Conservation (phyloP, 2,329 filamentous ascomycete species). For the Diplodia intermedia region DNA sequence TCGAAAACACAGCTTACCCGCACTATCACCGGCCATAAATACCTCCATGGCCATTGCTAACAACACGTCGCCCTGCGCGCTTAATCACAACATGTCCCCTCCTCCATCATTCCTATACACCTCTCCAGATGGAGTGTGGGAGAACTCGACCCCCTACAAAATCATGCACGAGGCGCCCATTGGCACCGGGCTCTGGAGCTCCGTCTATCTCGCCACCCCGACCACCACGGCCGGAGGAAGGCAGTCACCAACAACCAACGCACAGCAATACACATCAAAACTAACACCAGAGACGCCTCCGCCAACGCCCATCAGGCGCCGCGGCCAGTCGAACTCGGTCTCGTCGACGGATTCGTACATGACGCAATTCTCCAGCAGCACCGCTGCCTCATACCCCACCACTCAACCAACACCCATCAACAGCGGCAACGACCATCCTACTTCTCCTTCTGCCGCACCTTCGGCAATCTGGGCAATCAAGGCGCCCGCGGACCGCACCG, state of each 20-base stretch:
- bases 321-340: conserved; percentile 21
- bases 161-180: conserved; percentile 40
- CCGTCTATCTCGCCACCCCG: conserved; percentile 44
- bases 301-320: conserved; percentile 26
- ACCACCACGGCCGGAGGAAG: not conserved
- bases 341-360: conserved; percentile 24
- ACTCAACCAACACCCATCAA: conserved; percentile 33
- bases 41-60: not conserved
- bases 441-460: not conserved
- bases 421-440: not conserved
- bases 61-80: not conserved
- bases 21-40: conserved; percentile 3
- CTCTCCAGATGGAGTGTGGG: conserved; percentile 24
- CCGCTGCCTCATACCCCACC: conserved; percentile 31
- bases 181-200: conserved; percentile 47
- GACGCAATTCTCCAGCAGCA: conserved; percentile 20
- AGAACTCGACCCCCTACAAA: conserved; percentile 19
- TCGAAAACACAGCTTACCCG: not conserved
- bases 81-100: not conserved
- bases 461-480: conserved; percentile 44
- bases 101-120: conserved; percentile 5
- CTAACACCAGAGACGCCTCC: conserved; percentile 13
- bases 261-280: conserved; percentile 27
- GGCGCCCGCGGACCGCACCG: conserved; percentile 41
- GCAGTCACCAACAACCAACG: not conserved